Evolutionary conservation across 345 rosid genomes (phyloP), one percentile per base, ranked within the genome.

Genomic region (Gossypium ekmanianum): DNA sequence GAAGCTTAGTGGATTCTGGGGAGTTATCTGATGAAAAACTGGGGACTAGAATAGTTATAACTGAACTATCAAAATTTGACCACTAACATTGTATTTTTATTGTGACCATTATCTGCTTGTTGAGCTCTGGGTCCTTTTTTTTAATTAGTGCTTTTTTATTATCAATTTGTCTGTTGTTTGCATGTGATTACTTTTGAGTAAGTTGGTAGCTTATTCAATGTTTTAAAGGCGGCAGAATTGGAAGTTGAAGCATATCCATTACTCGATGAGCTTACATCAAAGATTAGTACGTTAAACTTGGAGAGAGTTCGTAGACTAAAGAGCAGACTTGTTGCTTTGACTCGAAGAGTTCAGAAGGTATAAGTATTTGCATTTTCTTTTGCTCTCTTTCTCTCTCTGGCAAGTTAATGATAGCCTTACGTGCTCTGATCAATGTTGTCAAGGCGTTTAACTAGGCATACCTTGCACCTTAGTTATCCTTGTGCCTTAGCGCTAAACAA

Each of bases 171-270:
- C 45, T 69, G 5, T 51, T 69, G 71, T 56, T 61, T 55, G 27
- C 39, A 47, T 61, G 76, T 59, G 20, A 9, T 65, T 50, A 75
- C 61, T 77, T 41, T 71, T 59, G 55, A 67, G 11, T 59, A 48
- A 77, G 66, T 73, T 78, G 59, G 61, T 79, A 73, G 74, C 43
- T 74, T 71, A 45, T 61, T 54, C 14, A 7, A 66, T 54, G 66
- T 77, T 82, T 61, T 68, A 68, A 85, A 95, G 99, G 99, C 99
- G 74, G 94, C 94, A 78, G 97, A 95, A 82, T 83, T 95, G 74
- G 99, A 95, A 80, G 92, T 90, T 81, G 99, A 95, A 88, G 99
- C 99, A 77, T 95, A 95, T 79, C 99, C 99, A 26, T 80, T 95
- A 50, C 80, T 93, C 71, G 99, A 95, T 78, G 98, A 93, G 84